Conservation (phyloP, 176 grass and related monocot species). For the Oryza coarctata region DNA sequence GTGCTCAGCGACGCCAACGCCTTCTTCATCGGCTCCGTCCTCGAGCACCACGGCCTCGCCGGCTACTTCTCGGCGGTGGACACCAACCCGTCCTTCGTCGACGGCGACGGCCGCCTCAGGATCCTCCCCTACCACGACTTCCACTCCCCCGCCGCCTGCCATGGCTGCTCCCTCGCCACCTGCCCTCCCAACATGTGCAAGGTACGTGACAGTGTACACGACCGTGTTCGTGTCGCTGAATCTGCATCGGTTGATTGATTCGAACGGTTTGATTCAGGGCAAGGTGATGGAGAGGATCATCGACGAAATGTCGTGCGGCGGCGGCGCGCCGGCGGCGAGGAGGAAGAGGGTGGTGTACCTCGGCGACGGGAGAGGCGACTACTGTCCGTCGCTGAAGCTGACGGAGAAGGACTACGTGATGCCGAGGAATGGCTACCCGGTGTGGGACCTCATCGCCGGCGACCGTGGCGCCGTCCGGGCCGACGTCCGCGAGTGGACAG, state of each 20-base stretch:
- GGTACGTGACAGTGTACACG: conserved; percentile 24
- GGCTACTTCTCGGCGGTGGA: conserved; percentile 62
- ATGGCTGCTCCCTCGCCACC: conserved; percentile 60
- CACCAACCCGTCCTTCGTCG: conserved; percentile 63
- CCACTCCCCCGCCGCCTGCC: conserved; percentile 3
- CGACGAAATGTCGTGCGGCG: neutral
- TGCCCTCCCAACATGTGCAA: conserved; percentile 99
- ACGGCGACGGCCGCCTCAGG: conserved; percentile 63
- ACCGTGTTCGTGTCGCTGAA: neutral
- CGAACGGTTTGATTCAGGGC: conserved; percentile 31
- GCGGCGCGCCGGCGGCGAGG: conserved; percentile 28
- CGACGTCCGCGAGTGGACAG: conserved; percentile 50
- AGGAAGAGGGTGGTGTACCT: conserved; percentile 61
- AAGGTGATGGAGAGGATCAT: conserved; percentile 63
- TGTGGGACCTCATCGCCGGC: conserved; percentile 66
- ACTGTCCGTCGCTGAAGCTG: conserved; percentile 71
- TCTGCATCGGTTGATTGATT: neutral
- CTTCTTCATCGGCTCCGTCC: conserved; percentile 69
- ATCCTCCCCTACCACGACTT: conserved; percentile 67
- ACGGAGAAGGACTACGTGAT: conserved; percentile 57
- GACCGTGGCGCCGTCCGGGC: conserved; percentile 38
- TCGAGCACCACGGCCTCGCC: conserved; percentile 71
- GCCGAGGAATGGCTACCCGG: conserved; percentile 67
- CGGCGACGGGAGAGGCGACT: conserved; percentile 83
- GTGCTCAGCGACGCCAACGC: conserved; percentile 89